phyloP scores from a whole-genome alignment of 2,329 filamentous ascomycete species.

The Hypomyces rosellus region DNA sequence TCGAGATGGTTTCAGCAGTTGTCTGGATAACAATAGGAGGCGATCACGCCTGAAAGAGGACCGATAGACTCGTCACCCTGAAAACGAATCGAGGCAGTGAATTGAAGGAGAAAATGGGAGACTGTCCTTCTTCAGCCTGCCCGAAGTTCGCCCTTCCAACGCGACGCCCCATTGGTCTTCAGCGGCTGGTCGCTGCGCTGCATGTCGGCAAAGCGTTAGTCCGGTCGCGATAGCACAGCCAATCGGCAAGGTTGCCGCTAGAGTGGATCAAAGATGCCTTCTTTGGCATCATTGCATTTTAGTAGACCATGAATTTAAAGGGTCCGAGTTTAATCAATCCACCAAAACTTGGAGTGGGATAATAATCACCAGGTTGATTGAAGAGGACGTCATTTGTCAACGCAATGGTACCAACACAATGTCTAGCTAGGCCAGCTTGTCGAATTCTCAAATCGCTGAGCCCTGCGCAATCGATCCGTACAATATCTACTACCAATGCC shows the following conservation, averaged over 20 bases:
- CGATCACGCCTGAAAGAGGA: not conserved
- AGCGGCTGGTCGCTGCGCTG: not conserved
- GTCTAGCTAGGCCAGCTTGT: slow-evolving; percentile 12
- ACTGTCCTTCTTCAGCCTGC: not conserved
- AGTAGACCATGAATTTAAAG: not conserved
- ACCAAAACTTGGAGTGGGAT: no score
- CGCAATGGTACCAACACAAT: slow-evolving; percentile 16
- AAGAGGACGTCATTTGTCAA: not conserved
- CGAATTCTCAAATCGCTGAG: slow-evolving; percentile 2
- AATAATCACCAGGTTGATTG: no score
- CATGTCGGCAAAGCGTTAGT: slow-evolving; percentile 12
- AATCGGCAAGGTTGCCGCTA: slow-evolving; percentile 8
- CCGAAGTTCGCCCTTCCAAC: not conserved
- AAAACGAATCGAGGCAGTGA: not conserved
- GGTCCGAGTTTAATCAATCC: slow-evolving; percentile 3
- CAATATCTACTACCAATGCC: slow-evolving; percentile 14
- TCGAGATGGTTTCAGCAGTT: not conserved
- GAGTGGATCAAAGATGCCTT: not conserved
- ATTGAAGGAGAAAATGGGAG: not conserved
- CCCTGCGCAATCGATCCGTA: slow-evolving; percentile 10
- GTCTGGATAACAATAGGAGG: not conserved
- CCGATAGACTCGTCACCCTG: not conserved
- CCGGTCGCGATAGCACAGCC: slow-evolving; percentile 2
- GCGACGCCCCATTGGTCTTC: not conserved
- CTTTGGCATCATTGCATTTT: slow-evolving; percentile 3